phyloP scores from a whole-genome alignment of 805 yeast genomes.

The Zygoascus tannicola region DNA sequence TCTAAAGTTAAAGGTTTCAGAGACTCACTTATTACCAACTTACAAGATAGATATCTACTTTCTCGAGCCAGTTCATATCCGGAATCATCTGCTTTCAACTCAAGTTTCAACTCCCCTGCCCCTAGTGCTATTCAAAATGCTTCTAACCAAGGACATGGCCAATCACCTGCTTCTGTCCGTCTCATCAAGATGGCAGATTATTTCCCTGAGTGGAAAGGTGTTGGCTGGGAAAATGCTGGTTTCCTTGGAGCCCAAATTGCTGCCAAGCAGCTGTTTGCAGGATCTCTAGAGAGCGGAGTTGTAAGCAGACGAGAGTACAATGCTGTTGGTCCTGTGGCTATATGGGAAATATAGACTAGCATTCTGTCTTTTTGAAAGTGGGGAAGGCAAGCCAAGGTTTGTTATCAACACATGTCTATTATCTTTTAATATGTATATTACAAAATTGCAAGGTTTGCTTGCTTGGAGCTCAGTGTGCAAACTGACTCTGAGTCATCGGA shows the following conservation, averaged over 20 bases:
- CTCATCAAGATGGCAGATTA: constrained; percentile 75
- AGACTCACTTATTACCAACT: constrained; percentile 52
- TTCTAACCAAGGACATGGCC: constrained; percentile 35
- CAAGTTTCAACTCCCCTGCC: constrained; percentile 10
- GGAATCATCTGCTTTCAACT: constrained; percentile 30
- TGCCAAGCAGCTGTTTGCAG: constrained; percentile 73
- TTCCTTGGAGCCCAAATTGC: constrained; percentile 85
- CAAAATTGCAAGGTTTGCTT: too few relatives aligned
- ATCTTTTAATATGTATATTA: too few relatives aligned
- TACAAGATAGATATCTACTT: constrained; percentile 49
- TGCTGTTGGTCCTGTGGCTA: constrained; percentile 70
- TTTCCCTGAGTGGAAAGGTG: constrained; percentile 87
- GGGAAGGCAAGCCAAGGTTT: too few relatives aligned
- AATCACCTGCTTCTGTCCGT: constrained; percentile 71
- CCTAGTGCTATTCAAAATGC: constrained; percentile 8
- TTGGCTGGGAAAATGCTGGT: constrained; percentile 64
- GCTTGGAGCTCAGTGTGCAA: too few relatives aligned
- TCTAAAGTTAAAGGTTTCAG: constrained; percentile 65
- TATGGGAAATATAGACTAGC: constrained; percentile 60
- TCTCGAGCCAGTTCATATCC: constrained; percentile 28
- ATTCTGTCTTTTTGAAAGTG: too few relatives aligned
- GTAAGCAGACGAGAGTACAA: constrained; percentile 62
- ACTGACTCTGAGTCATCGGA: too few relatives aligned
- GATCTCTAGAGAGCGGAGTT: constrained; percentile 51
- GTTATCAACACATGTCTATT: too few relatives aligned